Base-by-base conservation (phyloP, 352 stramenopile species). In the Globisporangium nunn region DNA sequence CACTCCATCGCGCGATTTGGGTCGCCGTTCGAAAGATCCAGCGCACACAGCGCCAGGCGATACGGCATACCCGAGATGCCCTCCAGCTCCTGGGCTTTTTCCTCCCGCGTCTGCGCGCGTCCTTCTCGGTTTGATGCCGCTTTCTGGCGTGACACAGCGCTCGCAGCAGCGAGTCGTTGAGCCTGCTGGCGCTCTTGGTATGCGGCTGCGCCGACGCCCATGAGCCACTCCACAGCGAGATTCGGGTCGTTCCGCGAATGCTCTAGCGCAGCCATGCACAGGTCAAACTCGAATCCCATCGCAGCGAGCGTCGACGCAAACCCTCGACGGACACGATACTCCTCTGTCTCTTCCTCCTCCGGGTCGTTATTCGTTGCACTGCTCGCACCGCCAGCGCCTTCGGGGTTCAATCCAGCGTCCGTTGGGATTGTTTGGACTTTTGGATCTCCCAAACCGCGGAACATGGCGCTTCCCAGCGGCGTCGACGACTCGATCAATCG, bases 201-300 rank as follows among this genome's bases (percentile, higher is more conserved):
- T 1, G 74, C 79, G 29, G 72, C 68, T 23, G 83, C 81, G n/a
- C 74, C 75, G 46, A 70, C 68, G 5, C 85, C 80, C 81, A 93
- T 95, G 18, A 95, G 64, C 85, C 85, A 95, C 59, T 95, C 85
- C 4, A 92, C 84, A 3, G 85, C 85, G 18, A 84, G 51, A 51
- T 93, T 95, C 2, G 84, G 85, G 35, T 95, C 85, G 61, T 95
- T 85, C 8, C 80, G 71, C 11, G 81, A 85, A 40, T 91, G 72
- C 48, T 93, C 83, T 5, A 95, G 63, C 11, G 85, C 85, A 28
- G 74, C 67, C 81, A 95, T 90, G 52, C 85, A 95, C 17, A 95
- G 65, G 6, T 93, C 85, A 62, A 95, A 93, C 54, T 92, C 85
- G 39, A 95, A 95, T 0, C 85, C 85, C 85, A 95, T 95, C 1